These are phyloP conservation scores for Penicillium sp. DNA, from an alignment of 2,329 filamentous ascomycete species.

Conservation along the genomic window DNA sequence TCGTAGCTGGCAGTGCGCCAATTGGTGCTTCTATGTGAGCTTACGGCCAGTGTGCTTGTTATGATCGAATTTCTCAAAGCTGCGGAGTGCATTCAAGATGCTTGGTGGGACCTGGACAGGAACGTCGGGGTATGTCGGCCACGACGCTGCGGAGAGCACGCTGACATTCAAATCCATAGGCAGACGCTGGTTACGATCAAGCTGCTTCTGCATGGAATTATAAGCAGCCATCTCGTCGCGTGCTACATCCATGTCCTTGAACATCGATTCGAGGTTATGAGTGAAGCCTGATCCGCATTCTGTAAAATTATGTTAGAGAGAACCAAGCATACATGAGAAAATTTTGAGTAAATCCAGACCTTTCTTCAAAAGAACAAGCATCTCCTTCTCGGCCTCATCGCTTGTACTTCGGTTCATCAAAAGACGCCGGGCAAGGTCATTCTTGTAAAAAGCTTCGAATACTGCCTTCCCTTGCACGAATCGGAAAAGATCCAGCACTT, in stretches of 20 bases:
- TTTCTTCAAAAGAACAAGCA: constrained; percentile 85
- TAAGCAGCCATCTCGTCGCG: constrained; percentile 92
- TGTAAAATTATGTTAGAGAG: constrained; percentile 17
- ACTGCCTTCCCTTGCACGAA: constrained; percentile 97
- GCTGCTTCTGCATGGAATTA: constrained; percentile 65
- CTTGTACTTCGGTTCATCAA: constrained; percentile 91
- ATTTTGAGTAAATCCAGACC: constrained; percentile 38
- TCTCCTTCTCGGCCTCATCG: constrained; percentile 91
- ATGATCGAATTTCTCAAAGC: constrained; percentile 84
- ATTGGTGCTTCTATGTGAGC: constrained; percentile 85
- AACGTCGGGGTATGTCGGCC: constrained; percentile 86
- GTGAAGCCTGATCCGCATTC: constrained; percentile 95
- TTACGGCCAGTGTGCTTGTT: constrained; percentile 84
- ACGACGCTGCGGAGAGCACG: constrained; percentile 86
- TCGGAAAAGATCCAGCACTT: constrained; percentile 89
- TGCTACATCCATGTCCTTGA: constrained; percentile 93
- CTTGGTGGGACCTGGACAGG: constrained; percentile 71
- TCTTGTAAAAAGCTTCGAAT: constrained; percentile 99
- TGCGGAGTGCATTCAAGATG: constrained; percentile 72
- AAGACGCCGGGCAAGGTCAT: constrained; percentile 83
- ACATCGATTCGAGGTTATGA: constrained; percentile 98
- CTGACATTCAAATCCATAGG: constrained; percentile 77
- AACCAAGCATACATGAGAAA: background rate
- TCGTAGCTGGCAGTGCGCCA: constrained; percentile 86
- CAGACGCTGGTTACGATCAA: constrained; percentile 58